phyloP scores from a whole-genome alignment of 306 rosid genomes.

The Dalbergia cochinchinensis region DNA sequence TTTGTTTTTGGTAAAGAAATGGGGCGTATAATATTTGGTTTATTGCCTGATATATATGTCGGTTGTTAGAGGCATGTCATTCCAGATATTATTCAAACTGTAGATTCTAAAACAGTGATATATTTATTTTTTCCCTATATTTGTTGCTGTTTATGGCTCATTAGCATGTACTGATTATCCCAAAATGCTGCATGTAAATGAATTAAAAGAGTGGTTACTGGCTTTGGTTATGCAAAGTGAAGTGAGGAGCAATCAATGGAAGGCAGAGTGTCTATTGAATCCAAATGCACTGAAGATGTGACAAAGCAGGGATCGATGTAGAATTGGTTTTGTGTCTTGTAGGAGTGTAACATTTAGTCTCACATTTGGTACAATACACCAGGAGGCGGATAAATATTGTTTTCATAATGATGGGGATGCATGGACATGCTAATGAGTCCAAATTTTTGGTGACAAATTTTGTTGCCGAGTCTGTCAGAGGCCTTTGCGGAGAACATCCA shows the following conservation, averaged over 20 bases:
- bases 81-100: too few species aligned
- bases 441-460: too few species aligned
- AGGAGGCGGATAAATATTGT: background rate
- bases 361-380: background rate
- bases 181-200: background rate
- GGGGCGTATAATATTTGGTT: too few species aligned
- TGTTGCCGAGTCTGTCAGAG: too few species aligned
- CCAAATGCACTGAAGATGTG: background rate
- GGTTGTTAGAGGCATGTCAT: too few species aligned
- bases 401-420: background rate
- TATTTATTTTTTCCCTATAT: too few species aligned
- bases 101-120: too few species aligned
- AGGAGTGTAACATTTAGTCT: background rate
- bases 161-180: background rate
- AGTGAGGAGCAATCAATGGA: slow-evolving; percentile 7
- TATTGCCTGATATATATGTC: too few species aligned
- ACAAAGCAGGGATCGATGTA: background rate
- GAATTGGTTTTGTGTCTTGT: background rate
- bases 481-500: too few species aligned
- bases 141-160: too few species aligned
- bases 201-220: background rate
- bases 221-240: slow-evolving; percentile 21
- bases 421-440: too few species aligned
- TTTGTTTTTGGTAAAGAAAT: too few species aligned
- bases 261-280: slow-evolving; percentile 4